These are phyloP conservation scores for Collybia mongolica DNA, from an alignment of 768 basidiomycete species.

Conservation along the genomic window DNA sequence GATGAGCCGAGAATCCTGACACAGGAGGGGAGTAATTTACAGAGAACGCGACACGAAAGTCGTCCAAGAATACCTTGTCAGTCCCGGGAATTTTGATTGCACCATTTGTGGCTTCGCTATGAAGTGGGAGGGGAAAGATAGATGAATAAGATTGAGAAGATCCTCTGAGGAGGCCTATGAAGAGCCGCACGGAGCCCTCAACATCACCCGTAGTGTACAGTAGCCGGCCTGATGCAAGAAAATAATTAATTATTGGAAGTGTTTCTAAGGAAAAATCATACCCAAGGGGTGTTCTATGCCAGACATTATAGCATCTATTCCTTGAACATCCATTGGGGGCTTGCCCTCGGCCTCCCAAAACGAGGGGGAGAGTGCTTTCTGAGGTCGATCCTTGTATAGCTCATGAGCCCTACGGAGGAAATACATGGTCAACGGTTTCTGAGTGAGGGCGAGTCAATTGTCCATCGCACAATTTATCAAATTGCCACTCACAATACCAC, in stretches of 20 bases:
- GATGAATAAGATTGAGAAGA: conserved; percentile 9
- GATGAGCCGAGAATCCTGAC: conserved; percentile 1
- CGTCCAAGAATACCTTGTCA: conserved; percentile 78
- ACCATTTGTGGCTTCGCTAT: conserved; percentile 16
- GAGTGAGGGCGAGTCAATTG: conserved; percentile 4
- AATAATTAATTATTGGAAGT: not conserved
- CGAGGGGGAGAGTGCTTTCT: conserved; percentile 69
- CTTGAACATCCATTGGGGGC: conserved; percentile 32
- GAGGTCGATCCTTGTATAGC: conserved; percentile 49
- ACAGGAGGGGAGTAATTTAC: conserved; percentile 38
- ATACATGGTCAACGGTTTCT: conserved; percentile 88
- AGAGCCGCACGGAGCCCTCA: conserved; percentile 71
- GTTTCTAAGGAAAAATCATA: conserved; percentile 21
- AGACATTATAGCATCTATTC: conserved; percentile 63
- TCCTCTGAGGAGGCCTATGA: conserved; percentile 68
- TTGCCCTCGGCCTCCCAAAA: conserved; percentile 76
- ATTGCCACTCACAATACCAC: conserved; percentile 65
- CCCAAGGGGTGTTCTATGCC: conserved; percentile 83
- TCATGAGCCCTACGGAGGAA: conserved; percentile 73
- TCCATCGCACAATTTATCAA: conserved; percentile 3
- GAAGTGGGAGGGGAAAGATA: conserved; percentile 2
- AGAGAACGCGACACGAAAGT: conserved; percentile 84
- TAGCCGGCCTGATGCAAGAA: conserved; percentile 58
- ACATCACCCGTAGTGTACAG: conserved; percentile 90
- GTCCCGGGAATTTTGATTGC: conserved; percentile 32